Base-by-base conservation (phyloP, 257 asterid genomes). In the Rubia yunnanensis region DNA sequence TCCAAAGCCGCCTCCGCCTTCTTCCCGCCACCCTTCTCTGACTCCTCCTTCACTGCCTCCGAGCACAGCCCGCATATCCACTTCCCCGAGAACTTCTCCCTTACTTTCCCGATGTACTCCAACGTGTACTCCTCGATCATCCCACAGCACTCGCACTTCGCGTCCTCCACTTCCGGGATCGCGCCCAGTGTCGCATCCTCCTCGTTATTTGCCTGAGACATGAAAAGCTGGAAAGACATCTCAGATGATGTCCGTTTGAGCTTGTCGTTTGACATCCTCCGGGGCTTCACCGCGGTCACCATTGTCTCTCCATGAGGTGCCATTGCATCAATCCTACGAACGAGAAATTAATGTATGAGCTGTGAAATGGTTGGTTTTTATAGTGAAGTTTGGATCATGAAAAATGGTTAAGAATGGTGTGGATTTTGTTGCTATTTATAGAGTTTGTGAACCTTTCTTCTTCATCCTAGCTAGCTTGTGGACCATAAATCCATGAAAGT, bases 131-230 rank as follows among this genome's bases (percentile, higher is more conserved):
- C 98, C 58, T 92, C 98, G 2, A 78, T 78, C 92, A 92, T 80
- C 49, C 98, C 96, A n/a, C 98, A 92, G 58, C 98, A 87, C 83
- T 92, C 98, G 72, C 98, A 92, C 77, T 89, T 87, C 0, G 96
- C 92, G 10, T 85, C 92, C 72, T 89, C 96, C 5, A 84, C 82
- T 77, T 91, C 98, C 0, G 87, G 80, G 53, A 88, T 79, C 1
- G 90, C 77, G 8, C 24, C 17, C 0, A 65, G 62, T 3, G 27
- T 20, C 1, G 38, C 58, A 9, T 11, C 46, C 5, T 32, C 64
- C 2, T 59, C 15, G n/a, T 59, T 2, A 5, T 59, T 31, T 3
- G 20, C 18, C 39, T 28, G 6, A 13, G 57, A 28, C 56, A 15
- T 72, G 66, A 67, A 86, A 14, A 60, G 85, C 22, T 86, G 84